phyloP scores from a whole-genome alignment of 345 rosid genomes.

The Citrus medica region DNA sequence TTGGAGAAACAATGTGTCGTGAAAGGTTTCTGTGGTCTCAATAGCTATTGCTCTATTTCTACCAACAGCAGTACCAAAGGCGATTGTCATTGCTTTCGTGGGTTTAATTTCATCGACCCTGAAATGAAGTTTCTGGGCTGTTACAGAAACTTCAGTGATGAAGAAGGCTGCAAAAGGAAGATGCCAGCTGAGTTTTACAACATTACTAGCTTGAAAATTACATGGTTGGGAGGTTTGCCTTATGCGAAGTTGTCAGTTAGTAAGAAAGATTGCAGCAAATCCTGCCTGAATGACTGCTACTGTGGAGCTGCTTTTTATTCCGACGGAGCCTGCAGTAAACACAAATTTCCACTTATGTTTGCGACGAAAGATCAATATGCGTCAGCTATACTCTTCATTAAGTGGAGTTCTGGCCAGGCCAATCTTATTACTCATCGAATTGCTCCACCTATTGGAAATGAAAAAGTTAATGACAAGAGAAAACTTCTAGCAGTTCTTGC shows the following conservation, averaged over 20 bases:
- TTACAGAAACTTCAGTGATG: neutral
- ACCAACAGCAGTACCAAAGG: neutral
- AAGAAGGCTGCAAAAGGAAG: slow-evolving; percentile 9
- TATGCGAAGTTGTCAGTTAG: neutral
- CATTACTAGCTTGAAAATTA: neutral
- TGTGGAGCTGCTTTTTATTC: slow-evolving; percentile 11
- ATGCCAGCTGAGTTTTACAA: neutral
- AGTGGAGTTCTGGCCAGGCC: neutral
- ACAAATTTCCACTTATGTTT: slow-evolving; percentile 1
- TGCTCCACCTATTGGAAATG: too few species aligned
- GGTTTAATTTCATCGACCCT: slow-evolving; percentile 5
- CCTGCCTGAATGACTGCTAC: slow-evolving; percentile 24
- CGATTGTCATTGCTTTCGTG: slow-evolving; percentile 12
- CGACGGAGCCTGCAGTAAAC: neutral
- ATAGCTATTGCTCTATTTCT: slow-evolving; percentile 7
- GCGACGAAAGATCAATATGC: neutral
- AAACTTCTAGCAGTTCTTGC: neutral
- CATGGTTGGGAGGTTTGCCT: neutral
- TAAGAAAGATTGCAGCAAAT: slow-evolving; percentile 8
- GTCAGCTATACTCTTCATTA: neutral
- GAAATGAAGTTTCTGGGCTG: neutral
- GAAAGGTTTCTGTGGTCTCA: slow-evolving; percentile 18
- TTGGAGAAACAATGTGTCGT: neutral
- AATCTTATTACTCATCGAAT: too few species aligned
- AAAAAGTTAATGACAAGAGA: neutral